phyloP scores from a whole-genome alignment of 169 alveolate genomes.

The Cyclospora cayetanensis region DNA sequence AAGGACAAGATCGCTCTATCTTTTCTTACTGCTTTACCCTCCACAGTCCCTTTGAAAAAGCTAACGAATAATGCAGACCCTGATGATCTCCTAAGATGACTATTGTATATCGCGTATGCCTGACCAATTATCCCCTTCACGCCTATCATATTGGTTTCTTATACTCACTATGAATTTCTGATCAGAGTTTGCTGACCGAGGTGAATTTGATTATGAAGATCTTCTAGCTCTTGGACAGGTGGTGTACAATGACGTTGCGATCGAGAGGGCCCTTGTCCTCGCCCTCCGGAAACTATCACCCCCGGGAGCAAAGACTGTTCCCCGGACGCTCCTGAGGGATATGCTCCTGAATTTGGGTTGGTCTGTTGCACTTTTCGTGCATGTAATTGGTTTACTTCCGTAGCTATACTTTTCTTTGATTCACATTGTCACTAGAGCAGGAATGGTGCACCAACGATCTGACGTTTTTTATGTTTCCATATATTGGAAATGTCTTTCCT shows the following conservation, averaged over 20 bases:
- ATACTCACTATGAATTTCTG: too few relatives aligned
- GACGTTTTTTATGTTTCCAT: too few relatives aligned
- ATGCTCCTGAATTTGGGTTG: constrained; percentile 67
- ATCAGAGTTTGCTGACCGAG: constrained; percentile 64
- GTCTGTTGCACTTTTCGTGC: not conserved
- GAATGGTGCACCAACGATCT: too few relatives aligned
- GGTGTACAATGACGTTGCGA: constrained; percentile 72
- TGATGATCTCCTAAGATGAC: too few relatives aligned
- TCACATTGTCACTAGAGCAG: not conserved
- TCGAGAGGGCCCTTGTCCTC: constrained; percentile 67
- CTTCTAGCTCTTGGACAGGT: constrained; percentile 65
- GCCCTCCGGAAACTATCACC: constrained; percentile 64
- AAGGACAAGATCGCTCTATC: too few relatives aligned
- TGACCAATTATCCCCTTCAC: too few relatives aligned
- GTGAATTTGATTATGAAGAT: constrained; percentile 72
- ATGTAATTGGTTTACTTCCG: not conserved
- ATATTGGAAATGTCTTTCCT: too few relatives aligned
- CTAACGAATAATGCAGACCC: too few relatives aligned
- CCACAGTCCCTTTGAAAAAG: too few relatives aligned
- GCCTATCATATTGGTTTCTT: too few relatives aligned
- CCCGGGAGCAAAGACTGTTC: not conserved
- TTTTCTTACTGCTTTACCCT: too few relatives aligned
- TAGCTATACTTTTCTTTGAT: not conserved
- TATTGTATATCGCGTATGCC: too few relatives aligned
- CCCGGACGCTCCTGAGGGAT: constrained; percentile 54